phyloP scores from a whole-genome alignment of 495 filamentous ascomycete genomes.

The Penicillium fimorum region DNA sequence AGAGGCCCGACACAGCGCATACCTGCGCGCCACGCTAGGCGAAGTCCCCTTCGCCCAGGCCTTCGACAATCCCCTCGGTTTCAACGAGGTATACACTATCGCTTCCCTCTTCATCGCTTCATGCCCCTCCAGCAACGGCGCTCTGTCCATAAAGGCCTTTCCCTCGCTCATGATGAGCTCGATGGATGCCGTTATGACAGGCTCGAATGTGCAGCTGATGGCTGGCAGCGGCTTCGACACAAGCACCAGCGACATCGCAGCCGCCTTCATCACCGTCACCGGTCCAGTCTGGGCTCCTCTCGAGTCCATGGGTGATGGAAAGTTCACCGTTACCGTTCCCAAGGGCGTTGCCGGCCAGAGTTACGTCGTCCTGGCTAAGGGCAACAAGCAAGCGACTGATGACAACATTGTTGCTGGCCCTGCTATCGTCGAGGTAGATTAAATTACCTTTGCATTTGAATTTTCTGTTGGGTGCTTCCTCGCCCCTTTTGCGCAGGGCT shows the following conservation, averaged over 20 bases:
- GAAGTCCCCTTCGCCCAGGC: constrained; percentile 53
- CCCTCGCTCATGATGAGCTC: constrained; percentile 35
- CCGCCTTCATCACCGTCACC: constrained; percentile 41
- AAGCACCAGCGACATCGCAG: constrained; percentile 8
- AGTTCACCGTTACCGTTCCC: constrained; percentile 38
- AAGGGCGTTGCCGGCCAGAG: constrained; percentile 34
- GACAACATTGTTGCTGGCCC: constrained; percentile 35
- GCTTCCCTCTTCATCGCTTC: constrained; percentile 57
- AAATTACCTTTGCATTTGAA: constrained; percentile 10
- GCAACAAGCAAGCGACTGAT: constrained; percentile 25
- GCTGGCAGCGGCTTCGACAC: constrained; percentile 17
- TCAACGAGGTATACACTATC: constrained; percentile 61
- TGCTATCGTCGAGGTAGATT: constrained; percentile 36
- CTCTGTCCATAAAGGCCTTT: constrained; percentile 59
- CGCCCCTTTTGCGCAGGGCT: constrained; percentile 4
- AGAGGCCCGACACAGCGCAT: constrained; percentile 60
- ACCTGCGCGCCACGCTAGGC: constrained; percentile 51
- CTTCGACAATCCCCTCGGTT: constrained; percentile 56
- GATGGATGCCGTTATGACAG: constrained; percentile 14
- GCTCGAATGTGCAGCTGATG: constrained; percentile 16
- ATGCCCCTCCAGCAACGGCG: constrained; percentile 54
- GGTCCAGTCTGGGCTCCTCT: constrained; percentile 34
- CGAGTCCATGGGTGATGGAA: constrained; percentile 23
- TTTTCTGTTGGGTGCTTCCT: constrained; percentile 14
- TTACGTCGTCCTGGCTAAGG: constrained; percentile 38